Conservation (phyloP, 2,329 filamentous ascomycete genomes). For the Aureobasidium sp. region DNA sequence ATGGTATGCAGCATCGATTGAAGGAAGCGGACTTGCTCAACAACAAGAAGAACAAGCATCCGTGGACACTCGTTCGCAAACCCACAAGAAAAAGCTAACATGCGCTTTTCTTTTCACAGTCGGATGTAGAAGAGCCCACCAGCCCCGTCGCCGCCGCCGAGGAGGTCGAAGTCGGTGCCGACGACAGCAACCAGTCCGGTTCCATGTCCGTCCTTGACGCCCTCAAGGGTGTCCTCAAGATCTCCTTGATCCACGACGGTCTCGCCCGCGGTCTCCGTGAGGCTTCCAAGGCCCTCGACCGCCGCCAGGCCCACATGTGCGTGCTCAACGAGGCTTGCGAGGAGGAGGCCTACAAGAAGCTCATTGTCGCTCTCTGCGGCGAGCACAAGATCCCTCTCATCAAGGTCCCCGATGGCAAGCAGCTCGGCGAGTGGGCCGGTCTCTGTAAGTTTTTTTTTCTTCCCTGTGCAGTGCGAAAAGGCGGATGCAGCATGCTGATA, state of each 20-base stretch:
- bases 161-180: slow-evolving; percentile 94
- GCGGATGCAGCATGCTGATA: too few species aligned
- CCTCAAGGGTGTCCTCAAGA: slow-evolving; percentile 97
- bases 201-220: slow-evolving; percentile 93
- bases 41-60: background rate
- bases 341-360: slow-evolving; percentile 99
- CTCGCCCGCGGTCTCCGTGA: slow-evolving; percentile 97
- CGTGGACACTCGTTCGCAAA: background rate
- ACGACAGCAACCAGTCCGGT: slow-evolving; percentile 77
- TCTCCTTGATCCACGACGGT: slow-evolving; percentile 98
- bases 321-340: slow-evolving; percentile 99
- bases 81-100: background rate
- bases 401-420: slow-evolving; percentile 99
- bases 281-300: slow-evolving; percentile 96
- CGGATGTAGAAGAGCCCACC: slow-evolving; percentile 99
- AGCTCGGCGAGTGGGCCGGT: slow-evolving; percentile 99
- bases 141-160: slow-evolving; percentile 68
- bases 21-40: background rate
- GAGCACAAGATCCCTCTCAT: slow-evolving; percentile 99
- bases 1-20: slow-evolving; percentile 30
- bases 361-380: slow-evolving; percentile 94
- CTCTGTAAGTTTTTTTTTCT: slow-evolving; percentile 67
- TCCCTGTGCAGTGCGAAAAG: too few species aligned
- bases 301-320: slow-evolving; percentile 99
- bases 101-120: slow-evolving; percentile 47